A percentile compares a stretch with the other conserved stretches of the same genome.
These are phyloP conservation scores for Westerdykella ornata DNA, from an alignment of 2,329 filamentous ascomycete genomes.

Conservation along the genomic window DNA sequence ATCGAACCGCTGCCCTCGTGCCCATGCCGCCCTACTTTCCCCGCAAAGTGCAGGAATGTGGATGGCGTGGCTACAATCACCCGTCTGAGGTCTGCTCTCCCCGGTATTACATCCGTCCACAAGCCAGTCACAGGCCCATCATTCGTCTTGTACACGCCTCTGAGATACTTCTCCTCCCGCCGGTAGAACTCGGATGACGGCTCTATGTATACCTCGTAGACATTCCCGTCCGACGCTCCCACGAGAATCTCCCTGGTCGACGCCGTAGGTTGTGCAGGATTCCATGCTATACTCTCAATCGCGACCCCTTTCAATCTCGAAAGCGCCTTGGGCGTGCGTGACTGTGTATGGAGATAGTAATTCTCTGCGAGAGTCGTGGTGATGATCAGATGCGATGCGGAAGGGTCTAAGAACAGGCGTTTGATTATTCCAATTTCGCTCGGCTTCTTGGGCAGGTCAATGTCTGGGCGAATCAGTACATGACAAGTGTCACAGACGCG, in stretches of 20 bases:
- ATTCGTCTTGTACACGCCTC: slow-evolving; percentile 71
- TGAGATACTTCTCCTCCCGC: slow-evolving; percentile 87
- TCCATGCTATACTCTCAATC: slow-evolving; percentile 91
- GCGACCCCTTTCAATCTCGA: slow-evolving; percentile 76
- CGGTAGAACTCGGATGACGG: slow-evolving; percentile 91
- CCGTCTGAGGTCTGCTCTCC: slow-evolving; percentile 64
- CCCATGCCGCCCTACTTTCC: slow-evolving; percentile 64
- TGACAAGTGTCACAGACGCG: not conserved
- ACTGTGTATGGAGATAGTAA: slow-evolving; percentile 95
- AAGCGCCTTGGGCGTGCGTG: slow-evolving; percentile 75
- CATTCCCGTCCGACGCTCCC: slow-evolving; percentile 84
- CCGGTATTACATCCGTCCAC: slow-evolving; percentile 68
- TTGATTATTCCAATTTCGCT: slow-evolving; percentile 87
- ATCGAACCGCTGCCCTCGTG: slow-evolving; percentile 77
- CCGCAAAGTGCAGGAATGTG: slow-evolving; percentile 72
- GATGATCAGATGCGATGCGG: slow-evolving; percentile 87
- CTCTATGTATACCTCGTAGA: slow-evolving; percentile 94
- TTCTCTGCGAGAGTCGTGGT: slow-evolving; percentile 90
- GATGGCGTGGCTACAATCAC: slow-evolving; percentile 74
- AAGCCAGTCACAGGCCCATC: slow-evolving; percentile 80
- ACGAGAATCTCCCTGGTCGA: slow-evolving; percentile 91
- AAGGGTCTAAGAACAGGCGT: slow-evolving; percentile 95
- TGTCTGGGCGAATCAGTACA: slow-evolving; percentile 55
- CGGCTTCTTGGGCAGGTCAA: slow-evolving; percentile 90
- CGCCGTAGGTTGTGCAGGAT: slow-evolving; percentile 82